Percentiles rank a stretch among this genome's conserved stretches.
Conservation (phyloP, 2,329 filamentous ascomycete species). For the Bipolaris bicolor region DNA sequence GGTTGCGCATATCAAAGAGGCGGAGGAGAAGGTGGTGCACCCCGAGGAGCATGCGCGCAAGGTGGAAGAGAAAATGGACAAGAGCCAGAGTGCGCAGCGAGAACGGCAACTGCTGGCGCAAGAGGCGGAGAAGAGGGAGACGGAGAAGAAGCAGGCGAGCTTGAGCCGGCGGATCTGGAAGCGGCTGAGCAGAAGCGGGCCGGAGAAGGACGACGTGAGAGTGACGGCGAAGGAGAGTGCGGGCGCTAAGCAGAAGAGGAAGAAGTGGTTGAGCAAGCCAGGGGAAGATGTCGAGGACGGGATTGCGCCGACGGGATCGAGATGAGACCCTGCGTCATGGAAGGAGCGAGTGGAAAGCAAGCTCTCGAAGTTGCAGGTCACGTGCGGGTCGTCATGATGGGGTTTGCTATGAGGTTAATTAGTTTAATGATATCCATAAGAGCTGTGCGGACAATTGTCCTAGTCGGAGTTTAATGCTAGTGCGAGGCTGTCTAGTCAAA, state of each 20-base stretch:
- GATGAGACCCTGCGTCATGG: slow-evolving; percentile 25
- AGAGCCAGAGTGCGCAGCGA: slow-evolving; percentile 65
- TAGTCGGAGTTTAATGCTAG: no score
- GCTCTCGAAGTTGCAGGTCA: neutral
- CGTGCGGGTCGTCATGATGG: neutral
- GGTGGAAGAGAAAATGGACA: slow-evolving; percentile 60
- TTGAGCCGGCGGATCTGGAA: slow-evolving; percentile 41
- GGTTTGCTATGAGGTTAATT: neutral
- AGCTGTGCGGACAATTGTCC: no score
- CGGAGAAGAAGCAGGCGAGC: slow-evolving; percentile 46
- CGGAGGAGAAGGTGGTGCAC: slow-evolving; percentile 65
- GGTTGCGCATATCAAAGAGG: slow-evolving; percentile 58
- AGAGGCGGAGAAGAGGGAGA: slow-evolving; percentile 55
- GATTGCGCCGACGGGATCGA: slow-evolving; percentile 43
- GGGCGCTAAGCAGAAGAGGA: slow-evolving; percentile 32
- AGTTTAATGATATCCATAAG: slow-evolving; percentile 8
- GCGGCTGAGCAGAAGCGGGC: slow-evolving; percentile 27
- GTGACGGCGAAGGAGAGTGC: slow-evolving; percentile 25
- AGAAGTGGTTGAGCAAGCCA: slow-evolving; percentile 38
- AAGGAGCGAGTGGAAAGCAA: neutral
- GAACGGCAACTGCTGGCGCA: slow-evolving; percentile 60
- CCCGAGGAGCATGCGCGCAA: slow-evolving; percentile 62
- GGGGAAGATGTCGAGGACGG: slow-evolving; percentile 47
- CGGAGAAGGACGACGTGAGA: slow-evolving; percentile 26
- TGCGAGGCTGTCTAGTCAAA: no score